Percentiles rank a stretch among this genome's conserved stretches.
These are phyloP conservation scores for Beauveria scarabaeidicola DNA, from an alignment of 2,329 filamentous ascomycete species.

Conservation along the genomic window DNA sequence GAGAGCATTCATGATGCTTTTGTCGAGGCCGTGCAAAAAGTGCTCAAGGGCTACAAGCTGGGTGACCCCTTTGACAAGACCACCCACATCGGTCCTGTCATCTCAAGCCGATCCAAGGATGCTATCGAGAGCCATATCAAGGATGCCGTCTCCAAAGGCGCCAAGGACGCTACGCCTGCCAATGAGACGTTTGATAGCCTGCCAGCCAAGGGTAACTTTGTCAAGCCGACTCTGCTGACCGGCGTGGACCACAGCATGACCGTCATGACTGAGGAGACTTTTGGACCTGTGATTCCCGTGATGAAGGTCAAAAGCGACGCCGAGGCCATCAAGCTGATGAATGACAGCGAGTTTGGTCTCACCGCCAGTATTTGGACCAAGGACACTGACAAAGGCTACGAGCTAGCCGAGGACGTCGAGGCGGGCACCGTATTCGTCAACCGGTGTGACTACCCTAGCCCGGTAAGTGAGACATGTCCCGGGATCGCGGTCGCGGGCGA, in stretches of 20 bases:
- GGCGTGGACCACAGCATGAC: conserved; percentile 74
- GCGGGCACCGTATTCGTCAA: conserved; percentile 96
- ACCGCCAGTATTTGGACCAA: conserved; percentile 98
- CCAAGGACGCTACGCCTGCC: conserved; percentile 73
- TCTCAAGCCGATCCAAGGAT: conserved; percentile 71
- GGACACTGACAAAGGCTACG: conserved; percentile 65
- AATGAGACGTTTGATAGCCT: conserved; percentile 68
- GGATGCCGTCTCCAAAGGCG: conserved; percentile 76
- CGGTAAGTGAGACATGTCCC: conserved; percentile 51
- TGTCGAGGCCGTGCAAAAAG: conserved; percentile 67
- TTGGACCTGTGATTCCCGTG: conserved; percentile 84
- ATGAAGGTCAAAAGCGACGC: conserved; percentile 76
- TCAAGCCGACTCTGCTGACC: conserved; percentile 75
- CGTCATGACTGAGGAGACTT: conserved; percentile 91
- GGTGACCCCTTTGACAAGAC: conserved; percentile 76
- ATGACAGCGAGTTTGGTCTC: conserved; percentile 87
- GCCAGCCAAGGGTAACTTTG: conserved; percentile 76
- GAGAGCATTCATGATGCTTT: conserved; percentile 78
- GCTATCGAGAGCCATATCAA: conserved; percentile 70
- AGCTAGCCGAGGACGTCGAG: conserved; percentile 72
- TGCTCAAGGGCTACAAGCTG: conserved; percentile 72
- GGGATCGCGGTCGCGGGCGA: background rate
- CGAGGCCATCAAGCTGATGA: conserved; percentile 81
- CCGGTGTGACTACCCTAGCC: conserved; percentile 82
- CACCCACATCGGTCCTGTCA: conserved; percentile 81